Percentiles rank a stretch among this genome's conserved stretches.
phyloP scores from a whole-genome alignment of 495 filamentous ascomycete species.

The Hypoxylon lienhwacheense region DNA sequence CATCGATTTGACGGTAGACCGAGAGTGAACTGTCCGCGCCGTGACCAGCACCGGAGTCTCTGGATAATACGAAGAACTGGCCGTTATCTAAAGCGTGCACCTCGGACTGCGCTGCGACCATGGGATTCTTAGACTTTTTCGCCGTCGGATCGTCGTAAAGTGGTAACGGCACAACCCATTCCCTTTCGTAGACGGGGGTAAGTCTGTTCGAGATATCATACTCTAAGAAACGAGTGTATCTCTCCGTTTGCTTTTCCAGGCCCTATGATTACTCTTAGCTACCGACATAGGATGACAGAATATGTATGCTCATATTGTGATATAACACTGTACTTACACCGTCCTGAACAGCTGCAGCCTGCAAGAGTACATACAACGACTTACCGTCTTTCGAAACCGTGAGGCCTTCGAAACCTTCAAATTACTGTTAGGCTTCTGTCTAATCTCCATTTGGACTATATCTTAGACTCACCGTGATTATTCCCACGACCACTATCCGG shows the following conservation, averaged over 20 bases:
- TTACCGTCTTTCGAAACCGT: constrained; percentile 65
- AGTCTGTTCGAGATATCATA: constrained; percentile 57
- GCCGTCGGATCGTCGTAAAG: constrained; percentile 49
- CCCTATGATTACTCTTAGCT: constrained; percentile 22
- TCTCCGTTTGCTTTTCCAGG: constrained; percentile 52
- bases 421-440: neutral
- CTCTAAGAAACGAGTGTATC: constrained; percentile 62
- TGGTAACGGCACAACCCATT: constrained; percentile 72
- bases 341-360: constrained; percentile 68
- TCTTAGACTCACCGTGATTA: constrained; percentile 60
- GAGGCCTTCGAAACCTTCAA: constrained; percentile 67
- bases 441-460: neutral
- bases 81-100: constrained; percentile 65
- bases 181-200: constrained; percentile 51
- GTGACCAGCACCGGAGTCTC: constrained; percentile 65
- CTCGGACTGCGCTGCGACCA: constrained; percentile 71
- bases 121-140: constrained; percentile 39
- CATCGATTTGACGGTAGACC: constrained; percentile 71
- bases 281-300: neutral
- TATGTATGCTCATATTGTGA: neutral
- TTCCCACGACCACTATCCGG: constrained; percentile 68
- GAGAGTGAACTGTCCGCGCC: constrained; percentile 57
- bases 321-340: constrained; percentile 49
- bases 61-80: constrained; percentile 70
- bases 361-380: constrained; percentile 67